Percentiles rank a stretch among this genome's conserved stretches.
These are phyloP conservation scores for Pyricularia sp. DNA, from an alignment of 2,329 filamentous ascomycete genomes.

Conservation along the genomic window DNA sequence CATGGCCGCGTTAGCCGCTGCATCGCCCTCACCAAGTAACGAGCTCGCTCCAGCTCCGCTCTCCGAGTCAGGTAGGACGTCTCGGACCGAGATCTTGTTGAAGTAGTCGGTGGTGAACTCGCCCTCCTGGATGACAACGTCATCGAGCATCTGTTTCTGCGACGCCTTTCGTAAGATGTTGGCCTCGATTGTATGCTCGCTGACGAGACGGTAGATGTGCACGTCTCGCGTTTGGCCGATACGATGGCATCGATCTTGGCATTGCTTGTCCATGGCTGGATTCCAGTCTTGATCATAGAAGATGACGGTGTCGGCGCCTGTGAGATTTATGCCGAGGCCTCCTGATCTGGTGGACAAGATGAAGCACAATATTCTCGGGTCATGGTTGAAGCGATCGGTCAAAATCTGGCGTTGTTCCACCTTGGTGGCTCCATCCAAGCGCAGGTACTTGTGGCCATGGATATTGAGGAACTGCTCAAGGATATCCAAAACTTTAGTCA, in stretches of 20 bases:
- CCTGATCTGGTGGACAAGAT: slow-evolving; percentile 91
- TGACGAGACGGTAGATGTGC: slow-evolving; percentile 90
- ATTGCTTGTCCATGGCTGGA: slow-evolving; percentile 98
- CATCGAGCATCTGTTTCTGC: slow-evolving; percentile 94
- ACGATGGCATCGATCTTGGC: slow-evolving; percentile 90
- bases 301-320: slow-evolving; percentile 92
- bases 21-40: slow-evolving; percentile 44
- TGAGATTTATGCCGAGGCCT: slow-evolving; percentile 90
- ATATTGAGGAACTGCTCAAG: slow-evolving; percentile 97
- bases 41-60: slow-evolving; percentile 28
- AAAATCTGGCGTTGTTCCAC: slow-evolving; percentile 91
- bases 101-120: slow-evolving; percentile 97
- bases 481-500: slow-evolving; percentile 97
- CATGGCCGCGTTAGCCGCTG: slow-evolving; percentile 70
- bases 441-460: slow-evolving; percentile 90
- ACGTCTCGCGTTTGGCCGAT: slow-evolving; percentile 97
- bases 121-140: slow-evolving; percentile 96
- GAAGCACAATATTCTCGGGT: slow-evolving; percentile 83
- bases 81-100: slow-evolving; percentile 59
- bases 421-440: slow-evolving; percentile 91
- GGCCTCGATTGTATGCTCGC: slow-evolving; percentile 90
- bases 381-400: slow-evolving; percentile 93
- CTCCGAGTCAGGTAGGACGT: slow-evolving; percentile 50
- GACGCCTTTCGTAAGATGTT: slow-evolving; percentile 95
- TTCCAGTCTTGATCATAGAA: slow-evolving; percentile 99